Evolutionary conservation across 768 basidiomycete species (phyloP), one percentile per base, ranked within the genome.

Genomic region (Mycena filopes): DNA sequence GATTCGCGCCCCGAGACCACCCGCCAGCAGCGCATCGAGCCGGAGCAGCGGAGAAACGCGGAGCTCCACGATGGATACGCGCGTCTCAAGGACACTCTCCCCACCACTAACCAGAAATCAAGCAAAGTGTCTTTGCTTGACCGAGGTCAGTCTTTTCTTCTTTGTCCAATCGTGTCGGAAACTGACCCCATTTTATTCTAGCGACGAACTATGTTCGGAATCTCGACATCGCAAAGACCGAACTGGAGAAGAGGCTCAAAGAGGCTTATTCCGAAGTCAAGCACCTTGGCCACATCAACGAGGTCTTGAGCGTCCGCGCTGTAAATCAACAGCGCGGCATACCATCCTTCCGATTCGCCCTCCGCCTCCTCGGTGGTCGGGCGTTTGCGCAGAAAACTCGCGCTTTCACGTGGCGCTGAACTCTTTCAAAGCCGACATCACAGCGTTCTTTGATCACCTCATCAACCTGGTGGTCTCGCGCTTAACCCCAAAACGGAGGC

Each of bases 31-130:
- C 92, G 94, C 79, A 95, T 95, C 82, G 94, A 95, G 84, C 94
- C 93, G 26, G 94, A 95, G 83, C 93, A 96, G 83, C 84, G 94
- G 70, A 87, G 95, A 70, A 88, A 95, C 40, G 94, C 96, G 72
- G 95, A 96, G 80, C 92, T 96, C 75, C 85, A 95, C 60, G 95
- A 96, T 61, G 95, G 94, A 65, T 97, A 96, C 80, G 87, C 90
- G 71, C 87, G 91, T 62, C 89, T 97, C 81, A 95, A 94, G 87
- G 92, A 94, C 72, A 91, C 89, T 59, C 89, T 97, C 71, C 95
- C 95, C 28, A 84, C 90, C 64, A 92, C 91, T 48, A 95, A 94
- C 82, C 94, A 96, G 85, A 94, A 95, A 84, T 89, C 93, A 11
- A 94, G 91, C 86, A 97, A 97, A 81, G 92, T 95, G 56, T 93